A percentile compares a stretch with the other conserved stretches of the same genome.
These are phyloP conservation scores for Solanum virginianum DNA, from an alignment of 257 asterid species.

Conservation along the genomic window DNA sequence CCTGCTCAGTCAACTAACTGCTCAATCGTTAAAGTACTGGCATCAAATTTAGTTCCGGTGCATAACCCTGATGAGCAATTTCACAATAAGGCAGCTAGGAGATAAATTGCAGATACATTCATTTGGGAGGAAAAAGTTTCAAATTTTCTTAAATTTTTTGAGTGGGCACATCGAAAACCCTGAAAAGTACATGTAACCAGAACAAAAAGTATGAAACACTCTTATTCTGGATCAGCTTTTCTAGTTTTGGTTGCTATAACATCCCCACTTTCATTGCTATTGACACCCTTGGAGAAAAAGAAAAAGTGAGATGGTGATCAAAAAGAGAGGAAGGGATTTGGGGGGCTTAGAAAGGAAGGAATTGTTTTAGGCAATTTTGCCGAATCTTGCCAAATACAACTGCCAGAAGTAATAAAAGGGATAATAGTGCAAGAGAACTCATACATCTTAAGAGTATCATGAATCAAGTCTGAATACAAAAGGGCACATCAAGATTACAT, in stretches of 20 bases:
- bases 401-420: not conserved
- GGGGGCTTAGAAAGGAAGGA: not conserved
- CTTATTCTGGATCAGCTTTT: not conserved
- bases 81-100: not conserved
- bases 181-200: not conserved
- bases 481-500: not conserved
- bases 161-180: not conserved
- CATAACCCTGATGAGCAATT: not conserved
- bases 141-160: not conserved
- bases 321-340: not conserved
- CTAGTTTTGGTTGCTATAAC: not conserved
- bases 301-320: not conserved
- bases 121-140: not conserved
- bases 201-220: not conserved
- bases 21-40: not conserved
- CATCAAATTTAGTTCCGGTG: not conserved
- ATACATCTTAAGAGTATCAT: not conserved
- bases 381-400: not conserved
- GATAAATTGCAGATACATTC: not conserved
- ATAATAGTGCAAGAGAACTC: not conserved
- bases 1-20: not conserved
- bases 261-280: not conserved
- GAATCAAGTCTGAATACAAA: not conserved
- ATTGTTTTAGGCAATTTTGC: not conserved
- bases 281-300: not conserved